Evolutionary conservation across 106 monocot species (phyloP).

Genomic region (Apostasia ramifera): DNA sequence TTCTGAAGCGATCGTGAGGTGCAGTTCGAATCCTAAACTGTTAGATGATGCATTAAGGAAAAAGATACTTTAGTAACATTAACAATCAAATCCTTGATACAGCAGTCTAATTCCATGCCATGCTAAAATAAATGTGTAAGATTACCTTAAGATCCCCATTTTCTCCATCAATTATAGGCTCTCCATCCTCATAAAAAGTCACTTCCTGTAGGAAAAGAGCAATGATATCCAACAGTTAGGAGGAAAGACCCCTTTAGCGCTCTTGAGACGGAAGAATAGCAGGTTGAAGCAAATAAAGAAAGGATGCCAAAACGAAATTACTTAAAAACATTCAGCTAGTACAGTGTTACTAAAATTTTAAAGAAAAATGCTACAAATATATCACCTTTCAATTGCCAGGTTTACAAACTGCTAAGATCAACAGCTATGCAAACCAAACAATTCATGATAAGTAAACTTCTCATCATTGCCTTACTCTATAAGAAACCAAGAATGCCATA

Average conservation of each 20-base stretch:
- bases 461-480: too few species aligned
- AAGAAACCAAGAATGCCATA: too few species aligned
- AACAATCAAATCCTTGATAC: background rate
- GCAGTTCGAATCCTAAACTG: constrained; percentile 92
- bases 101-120: background rate
- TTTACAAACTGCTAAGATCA: too few species aligned
- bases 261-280: background rate
- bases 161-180: constrained; percentile 95
- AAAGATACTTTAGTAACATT: background rate
- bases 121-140: background rate
- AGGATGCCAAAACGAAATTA: background rate
- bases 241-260: background rate
- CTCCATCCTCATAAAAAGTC: constrained; percentile 89
- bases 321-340: too few species aligned
- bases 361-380: too few species aligned
- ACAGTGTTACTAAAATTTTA: too few species aligned
- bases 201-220: constrained; percentile 47
- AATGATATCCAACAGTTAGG: background rate
- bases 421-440: too few species aligned
- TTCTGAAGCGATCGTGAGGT: constrained; percentile 71
- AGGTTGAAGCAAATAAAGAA: constrained; percentile 1
- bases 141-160: constrained; percentile 91
- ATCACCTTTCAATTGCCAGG: too few species aligned
- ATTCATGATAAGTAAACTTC: too few species aligned
- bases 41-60: constrained; percentile 6